Evolutionary conservation across 2,329 filamentous ascomycete species (phyloP), one percentile per base, ranked within the genome.

Genomic region (Aspergillus latus): DNA sequence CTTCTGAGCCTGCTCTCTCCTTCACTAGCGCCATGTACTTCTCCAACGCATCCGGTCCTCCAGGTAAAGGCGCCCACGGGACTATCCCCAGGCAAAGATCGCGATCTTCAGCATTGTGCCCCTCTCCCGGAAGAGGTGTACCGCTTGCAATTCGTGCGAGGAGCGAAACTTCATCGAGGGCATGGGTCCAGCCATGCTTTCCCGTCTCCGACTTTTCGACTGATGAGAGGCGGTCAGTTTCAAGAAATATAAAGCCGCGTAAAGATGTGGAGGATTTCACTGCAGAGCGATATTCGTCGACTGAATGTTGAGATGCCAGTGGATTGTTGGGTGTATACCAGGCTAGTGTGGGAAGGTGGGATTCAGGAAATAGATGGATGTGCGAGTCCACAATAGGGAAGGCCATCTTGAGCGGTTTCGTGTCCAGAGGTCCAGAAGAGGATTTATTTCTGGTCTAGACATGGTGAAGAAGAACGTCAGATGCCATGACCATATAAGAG

Each of bases 1-100:
- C 69, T 42, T 88, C 89, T 0, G 87, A 86, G 52, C 76, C 77
- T 1, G 65, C 59, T 59, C 67, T 61, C 51, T 84, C 76, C 68
- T 85, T 76, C 2, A 85, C 89, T 13, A 79, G 68, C 0, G 72
- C 73, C 5, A 96, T 76, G 71, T 95, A 97, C 60, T 75, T 72
- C 59, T 82, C 76, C 68, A 97, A 74, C 0, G 79, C 80, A 5
- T 72, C 77, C 0, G 81, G 69, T 0, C 89, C 85, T 42, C 85
- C 84, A 8, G 88, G 83, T 48, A 97, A 70, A 0, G 92, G 92
- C n/a, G 91, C 92, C 90, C 90, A 97, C 1, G 90, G 86, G 3
- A 97, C 82, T 61, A 92, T 84, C 0, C 83, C 92, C 2, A 87
- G 76, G 64, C 90, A 85, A 16, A 87, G 75, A 26, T 76, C 69